Evolutionary conservation across 2,329 filamentous ascomycete genomes (phyloP), one percentile per base, ranked within the genome.

Genomic region (Elsinoe ampelina): DNA sequence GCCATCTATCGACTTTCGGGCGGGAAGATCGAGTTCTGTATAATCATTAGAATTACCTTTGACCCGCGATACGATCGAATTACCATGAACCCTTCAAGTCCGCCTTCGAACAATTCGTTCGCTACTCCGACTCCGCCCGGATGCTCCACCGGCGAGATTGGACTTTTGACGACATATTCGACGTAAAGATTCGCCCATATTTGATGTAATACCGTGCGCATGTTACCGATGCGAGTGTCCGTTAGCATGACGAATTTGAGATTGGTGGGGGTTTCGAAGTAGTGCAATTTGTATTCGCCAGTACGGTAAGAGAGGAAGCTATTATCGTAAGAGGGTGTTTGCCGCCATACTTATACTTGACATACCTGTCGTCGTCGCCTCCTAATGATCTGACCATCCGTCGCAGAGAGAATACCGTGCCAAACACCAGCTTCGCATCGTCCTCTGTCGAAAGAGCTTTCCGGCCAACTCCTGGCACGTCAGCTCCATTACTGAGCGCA

Each of bases 141-240:
- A 66, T 84, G 81, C 64, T 84, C 82, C 1, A 76, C 71, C 0
- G 82, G 82, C 35, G 80, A 79, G 17, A 85, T 71, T 2, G 82
- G 82, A 59, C 82, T 84, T 67, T 85, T 85, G 52, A 84, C 80
- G 30, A 85, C 82, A 66, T 93, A 98, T 75, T 98, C 93, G 15
- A 98, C 92, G 75, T 93, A 98, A 20, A 97, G 81, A 70, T 95
- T 97, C 58, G 96, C 95, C 72, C 96, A 98, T 61, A 98, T 96
- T 78, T 98, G 93, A 70, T 98, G 91, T 66, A 98, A 74, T 19
- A 95, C 92, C 65, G 95, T 89, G 43, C 91, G 83, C 83, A 98
- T 92, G 72, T 90, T 96, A 63, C 87, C 81, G 58, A 89, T 87
- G 63, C 83, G 86, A 36, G 87, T 88, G 73, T 97, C 93, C 20